These are phyloP conservation scores for Alternaria sp. DNA, from an alignment of 2,329 filamentous ascomycete genomes.

Conservation along the genomic window DNA sequence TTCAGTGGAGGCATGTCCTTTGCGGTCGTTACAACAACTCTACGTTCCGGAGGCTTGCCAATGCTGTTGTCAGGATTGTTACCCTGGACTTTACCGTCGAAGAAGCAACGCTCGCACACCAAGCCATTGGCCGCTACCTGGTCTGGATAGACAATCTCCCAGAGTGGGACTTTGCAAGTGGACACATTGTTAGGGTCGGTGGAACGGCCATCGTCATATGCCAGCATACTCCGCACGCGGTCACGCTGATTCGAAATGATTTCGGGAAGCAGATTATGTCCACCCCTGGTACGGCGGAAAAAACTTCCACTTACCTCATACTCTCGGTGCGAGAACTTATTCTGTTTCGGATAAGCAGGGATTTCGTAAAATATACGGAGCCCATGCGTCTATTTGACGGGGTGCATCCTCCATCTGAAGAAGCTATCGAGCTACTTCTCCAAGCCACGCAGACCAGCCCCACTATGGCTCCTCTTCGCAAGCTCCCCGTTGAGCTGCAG, in stretches of 20 bases:
- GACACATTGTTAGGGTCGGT: conserved; percentile 15
- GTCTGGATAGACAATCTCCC: conserved; percentile 20
- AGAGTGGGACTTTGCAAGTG: conserved; percentile 8
- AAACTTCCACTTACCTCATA: conserved; percentile 20
- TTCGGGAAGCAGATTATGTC: conserved; percentile 6
- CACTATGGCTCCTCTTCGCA: conserved; percentile 14
- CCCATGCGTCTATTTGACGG: conserved; percentile 23
- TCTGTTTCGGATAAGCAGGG: conserved; percentile 14
- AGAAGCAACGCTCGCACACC: conserved; percentile 13
- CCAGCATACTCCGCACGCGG: conserved; percentile 16
- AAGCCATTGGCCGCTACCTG: conserved; percentile 5
- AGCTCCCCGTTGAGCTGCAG: conserved; percentile 29
- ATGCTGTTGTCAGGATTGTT: conserved; percentile 15
- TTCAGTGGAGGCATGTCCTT: conserved; percentile 22
- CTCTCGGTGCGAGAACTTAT: conserved; percentile 23
- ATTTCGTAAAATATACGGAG: conserved; percentile 13
- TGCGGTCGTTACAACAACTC: conserved; percentile 16
- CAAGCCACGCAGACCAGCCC: conserved; percentile 13
- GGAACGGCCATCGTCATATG: conserved; percentile 18
- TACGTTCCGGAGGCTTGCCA: conserved; percentile 18
- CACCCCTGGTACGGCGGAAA: background rate
- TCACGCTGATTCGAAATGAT: conserved; percentile 20
- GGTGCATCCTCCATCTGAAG: conserved; percentile 16
- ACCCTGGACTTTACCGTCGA: conserved; percentile 17
- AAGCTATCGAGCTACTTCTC: conserved; percentile 21